Percentiles rank a stretch among this genome's conserved stretches.
These are phyloP conservation scores for Styphnolobium japonicum DNA, from an alignment of 306 rosid genomes.

Conservation along the genomic window DNA sequence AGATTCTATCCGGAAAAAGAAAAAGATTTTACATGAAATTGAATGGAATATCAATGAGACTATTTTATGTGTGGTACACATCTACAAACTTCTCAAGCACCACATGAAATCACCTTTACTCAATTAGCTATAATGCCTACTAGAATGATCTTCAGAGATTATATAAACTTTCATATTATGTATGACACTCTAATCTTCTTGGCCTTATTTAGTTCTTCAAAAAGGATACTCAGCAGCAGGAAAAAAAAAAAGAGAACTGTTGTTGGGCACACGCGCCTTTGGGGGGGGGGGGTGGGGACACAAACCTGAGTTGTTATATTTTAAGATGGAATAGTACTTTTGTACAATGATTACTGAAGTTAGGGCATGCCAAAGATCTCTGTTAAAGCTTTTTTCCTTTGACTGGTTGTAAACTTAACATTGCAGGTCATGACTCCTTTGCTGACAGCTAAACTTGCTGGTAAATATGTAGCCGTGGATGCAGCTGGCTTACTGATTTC, in stretches of 20 bases:
- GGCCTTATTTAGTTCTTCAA: neutral
- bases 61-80: neutral
- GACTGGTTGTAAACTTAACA: neutral
- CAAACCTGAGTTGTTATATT: neutral
- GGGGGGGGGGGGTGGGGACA: neutral
- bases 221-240: neutral
- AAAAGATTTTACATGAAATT: neutral
- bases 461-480: slow-evolving; percentile 81
- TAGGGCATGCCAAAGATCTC: neutral
- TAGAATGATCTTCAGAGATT: neutral
- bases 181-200: neutral
- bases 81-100: neutral
- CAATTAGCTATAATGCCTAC: neutral
- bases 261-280: too few species aligned
- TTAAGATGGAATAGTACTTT: neutral
- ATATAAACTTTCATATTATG: neutral
- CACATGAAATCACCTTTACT: neutral
- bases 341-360: neutral
- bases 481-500: slow-evolving; percentile 66
- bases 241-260: neutral
- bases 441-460: slow-evolving; percentile 86
- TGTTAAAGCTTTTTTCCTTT: neutral
- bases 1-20: neutral
- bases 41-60: neutral
- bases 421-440: slow-evolving; percentile 87